phyloP scores from a whole-genome alignment of 305 asterid species.

The Nicotiana rustica region DNA sequence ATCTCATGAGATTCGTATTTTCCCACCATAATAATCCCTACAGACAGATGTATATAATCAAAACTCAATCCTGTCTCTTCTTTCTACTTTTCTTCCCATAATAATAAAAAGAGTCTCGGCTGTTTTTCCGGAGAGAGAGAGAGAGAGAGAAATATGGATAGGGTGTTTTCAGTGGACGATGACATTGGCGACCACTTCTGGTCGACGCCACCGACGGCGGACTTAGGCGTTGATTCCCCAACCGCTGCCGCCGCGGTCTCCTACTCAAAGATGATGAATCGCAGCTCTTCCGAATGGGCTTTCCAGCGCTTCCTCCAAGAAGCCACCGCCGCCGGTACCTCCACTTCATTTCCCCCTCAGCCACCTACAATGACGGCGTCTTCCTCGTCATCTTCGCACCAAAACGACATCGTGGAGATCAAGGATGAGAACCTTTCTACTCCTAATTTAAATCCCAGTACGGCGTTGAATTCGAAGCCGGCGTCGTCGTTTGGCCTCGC shows the following conservation, averaged over 20 bases:
- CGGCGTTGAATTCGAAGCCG: constrained; percentile 35
- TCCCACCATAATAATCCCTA: constrained; percentile 7
- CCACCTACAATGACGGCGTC: constrained; percentile 33
- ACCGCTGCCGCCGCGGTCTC: constrained; percentile 39
- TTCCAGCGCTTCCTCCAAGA: constrained; percentile 59
- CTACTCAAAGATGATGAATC: constrained; percentile 66
- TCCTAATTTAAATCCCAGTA: constrained; percentile 33
- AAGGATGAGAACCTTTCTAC: constrained; percentile 34
- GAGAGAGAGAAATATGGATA: constrained; percentile 45
- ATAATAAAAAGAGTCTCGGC: not conserved
- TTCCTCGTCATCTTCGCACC: not conserved
- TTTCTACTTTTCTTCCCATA: not conserved
- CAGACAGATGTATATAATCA: constrained; percentile 2
- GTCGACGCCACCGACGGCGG: constrained; percentile 46
- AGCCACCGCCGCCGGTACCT: constrained; percentile 21
- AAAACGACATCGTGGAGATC: constrained; percentile 55
- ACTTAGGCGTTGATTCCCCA: constrained; percentile 41
- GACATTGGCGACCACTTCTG: constrained; percentile 47
- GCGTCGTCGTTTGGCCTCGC: constrained; percentile 33
- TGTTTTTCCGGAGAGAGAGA: not conserved
- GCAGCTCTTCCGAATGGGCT: constrained; percentile 95
- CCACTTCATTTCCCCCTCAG: constrained; percentile 24
- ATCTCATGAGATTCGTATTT: not conserved
- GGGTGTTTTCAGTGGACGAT: constrained; percentile 49
- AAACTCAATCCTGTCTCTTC: not conserved